Conservation (phyloP, 208 protist genomes). For the Novymonas esmeraldas region DNA sequence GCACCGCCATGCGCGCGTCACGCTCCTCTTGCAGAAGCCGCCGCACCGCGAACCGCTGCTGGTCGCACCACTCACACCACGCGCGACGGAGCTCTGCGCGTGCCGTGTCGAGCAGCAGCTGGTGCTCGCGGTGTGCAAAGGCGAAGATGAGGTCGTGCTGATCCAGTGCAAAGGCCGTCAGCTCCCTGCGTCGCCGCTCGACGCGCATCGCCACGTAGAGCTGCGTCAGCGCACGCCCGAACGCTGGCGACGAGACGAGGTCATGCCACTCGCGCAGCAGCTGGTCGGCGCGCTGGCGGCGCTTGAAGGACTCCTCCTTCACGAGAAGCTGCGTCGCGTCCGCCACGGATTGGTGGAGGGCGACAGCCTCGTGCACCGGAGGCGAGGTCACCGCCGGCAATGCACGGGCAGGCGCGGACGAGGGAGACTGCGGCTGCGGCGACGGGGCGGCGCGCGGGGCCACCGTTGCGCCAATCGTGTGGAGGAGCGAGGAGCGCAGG, state of each 20-base stretch:
- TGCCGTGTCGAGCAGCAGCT: conserved; percentile 14
- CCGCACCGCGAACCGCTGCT: conserved; percentile 21
- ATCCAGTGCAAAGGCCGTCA: conserved; percentile 49
- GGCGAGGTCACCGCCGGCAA: no score
- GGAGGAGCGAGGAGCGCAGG: conserved; percentile 22
- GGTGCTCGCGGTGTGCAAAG: conserved; percentile 26
- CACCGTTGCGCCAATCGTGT: conserved; percentile 21
- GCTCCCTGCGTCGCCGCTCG: conserved; percentile 43
- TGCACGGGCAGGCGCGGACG: no score
- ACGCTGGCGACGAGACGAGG: conserved; percentile 28
- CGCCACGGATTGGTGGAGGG: no score
- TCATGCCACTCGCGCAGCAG: conserved; percentile 22
- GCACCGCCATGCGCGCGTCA: conserved; percentile 44
- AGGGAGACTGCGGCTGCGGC: background rate
- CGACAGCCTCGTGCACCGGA: no score
- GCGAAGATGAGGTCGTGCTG: conserved; percentile 59
- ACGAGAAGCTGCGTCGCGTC: conserved; percentile 30
- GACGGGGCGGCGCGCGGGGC: conserved; percentile 3
- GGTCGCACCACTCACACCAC: conserved; percentile 29
- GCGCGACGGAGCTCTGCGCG: conserved; percentile 17
- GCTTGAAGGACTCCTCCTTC: conserved; percentile 52
- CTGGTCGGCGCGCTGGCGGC: conserved; percentile 32
- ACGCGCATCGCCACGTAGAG: conserved; percentile 51
- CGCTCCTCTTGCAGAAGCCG: conserved; percentile 45
- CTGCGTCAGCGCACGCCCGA: conserved; percentile 27